Evolutionary conservation across 1,284 basidiomycete genomes (phyloP).

Genomic region (Fomes fomentarius): DNA sequence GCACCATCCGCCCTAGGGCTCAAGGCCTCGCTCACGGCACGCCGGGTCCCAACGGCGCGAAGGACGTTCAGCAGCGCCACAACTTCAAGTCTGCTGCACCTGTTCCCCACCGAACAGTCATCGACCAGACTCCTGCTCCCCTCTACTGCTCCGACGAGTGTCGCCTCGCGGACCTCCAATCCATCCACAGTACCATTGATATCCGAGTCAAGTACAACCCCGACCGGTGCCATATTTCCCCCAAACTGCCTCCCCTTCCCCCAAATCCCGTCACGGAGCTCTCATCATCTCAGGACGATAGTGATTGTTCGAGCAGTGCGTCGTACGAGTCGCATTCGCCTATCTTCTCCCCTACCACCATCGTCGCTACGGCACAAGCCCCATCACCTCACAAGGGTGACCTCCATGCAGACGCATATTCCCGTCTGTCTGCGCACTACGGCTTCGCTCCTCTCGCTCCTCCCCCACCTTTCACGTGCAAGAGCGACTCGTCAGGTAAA

Average conservation of each 20-base stretch:
- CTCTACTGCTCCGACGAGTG: conserved; percentile 83
- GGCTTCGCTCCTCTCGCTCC: conserved; percentile 59
- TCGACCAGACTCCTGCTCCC: conserved; percentile 74
- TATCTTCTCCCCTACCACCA: conserved; percentile 32
- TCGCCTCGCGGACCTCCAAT: conserved; percentile 56
- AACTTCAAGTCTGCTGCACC: conserved; percentile 18
- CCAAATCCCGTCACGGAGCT: conserved; percentile 40
- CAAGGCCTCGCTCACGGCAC: conserved; percentile 67
- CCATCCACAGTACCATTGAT: conserved; percentile 42
- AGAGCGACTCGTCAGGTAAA: conserved; percentile 30
- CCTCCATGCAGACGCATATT: conserved; percentile 39
- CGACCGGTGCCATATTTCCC: conserved; percentile 41
- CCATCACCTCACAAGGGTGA: conserved; percentile 37
- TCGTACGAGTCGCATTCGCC: conserved; percentile 43
- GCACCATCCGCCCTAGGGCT: conserved; percentile 42
- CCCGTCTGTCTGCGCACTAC: conserved; percentile 55
- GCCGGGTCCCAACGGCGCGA: conserved; percentile 56
- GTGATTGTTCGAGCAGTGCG: conserved; percentile 42
- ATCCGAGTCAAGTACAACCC: conserved; percentile 54
- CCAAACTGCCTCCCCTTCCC: conserved; percentile 42
- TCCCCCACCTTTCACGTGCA: conserved; percentile 42
- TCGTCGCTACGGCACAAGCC: conserved; percentile 26
- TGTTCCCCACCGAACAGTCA: conserved; percentile 61
- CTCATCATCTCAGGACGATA: conserved; percentile 39
- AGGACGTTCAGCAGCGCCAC: conserved; percentile 30